A percentile compares a stretch with the other conserved stretches of the same genome.
phyloP scores from a whole-genome alignment of 176 grass and related monocot species.

The Phoenix roebelenii region DNA sequence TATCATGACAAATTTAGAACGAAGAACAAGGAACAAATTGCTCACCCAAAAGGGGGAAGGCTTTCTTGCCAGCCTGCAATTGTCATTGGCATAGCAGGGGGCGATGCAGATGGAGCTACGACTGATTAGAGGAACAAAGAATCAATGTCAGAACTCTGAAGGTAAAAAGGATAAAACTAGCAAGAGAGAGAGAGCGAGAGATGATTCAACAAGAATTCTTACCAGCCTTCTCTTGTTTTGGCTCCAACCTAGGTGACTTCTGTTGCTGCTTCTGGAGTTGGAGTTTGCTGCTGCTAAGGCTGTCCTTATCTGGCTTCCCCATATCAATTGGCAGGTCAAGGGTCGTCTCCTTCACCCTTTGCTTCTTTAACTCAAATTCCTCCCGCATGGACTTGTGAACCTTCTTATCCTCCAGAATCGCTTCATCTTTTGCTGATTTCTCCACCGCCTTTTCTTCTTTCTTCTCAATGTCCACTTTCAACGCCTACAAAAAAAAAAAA shows the following conservation, averaged over 20 bases:
- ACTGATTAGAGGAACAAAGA: constrained; percentile 1
- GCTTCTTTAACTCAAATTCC: constrained; percentile 47
- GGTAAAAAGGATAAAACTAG: not conserved
- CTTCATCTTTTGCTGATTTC: constrained; percentile 26
- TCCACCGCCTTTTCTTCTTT: constrained; percentile 45
- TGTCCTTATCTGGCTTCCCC: constrained; percentile 43
- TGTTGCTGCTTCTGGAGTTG: constrained; percentile 38
- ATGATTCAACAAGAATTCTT: constrained; percentile 8
- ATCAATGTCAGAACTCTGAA: not conserved
- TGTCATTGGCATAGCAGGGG: constrained; percentile 57
- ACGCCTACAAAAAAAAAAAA: constrained; percentile 16
- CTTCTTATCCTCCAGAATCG: constrained; percentile 37
- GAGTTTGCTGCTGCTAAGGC: constrained; percentile 32
- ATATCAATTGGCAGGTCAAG: constrained; percentile 69
- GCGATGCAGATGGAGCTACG: constrained; percentile 28
- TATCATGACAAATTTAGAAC: not conserved
- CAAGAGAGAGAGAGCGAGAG: not conserved
- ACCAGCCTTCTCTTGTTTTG: constrained; percentile 83
- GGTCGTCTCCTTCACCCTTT: constrained; percentile 18
- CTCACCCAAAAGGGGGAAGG: constrained; percentile 78
- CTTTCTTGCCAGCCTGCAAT: constrained; percentile 61
- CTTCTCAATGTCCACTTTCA: constrained; percentile 40
- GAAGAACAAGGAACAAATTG: not conserved
- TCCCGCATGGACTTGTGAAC: constrained; percentile 27
- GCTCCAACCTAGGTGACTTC: constrained; percentile 52